Evolutionary conservation across 495 filamentous ascomycete genomes (phyloP).

Genomic region (Aspergillus cavernicola): DNA sequence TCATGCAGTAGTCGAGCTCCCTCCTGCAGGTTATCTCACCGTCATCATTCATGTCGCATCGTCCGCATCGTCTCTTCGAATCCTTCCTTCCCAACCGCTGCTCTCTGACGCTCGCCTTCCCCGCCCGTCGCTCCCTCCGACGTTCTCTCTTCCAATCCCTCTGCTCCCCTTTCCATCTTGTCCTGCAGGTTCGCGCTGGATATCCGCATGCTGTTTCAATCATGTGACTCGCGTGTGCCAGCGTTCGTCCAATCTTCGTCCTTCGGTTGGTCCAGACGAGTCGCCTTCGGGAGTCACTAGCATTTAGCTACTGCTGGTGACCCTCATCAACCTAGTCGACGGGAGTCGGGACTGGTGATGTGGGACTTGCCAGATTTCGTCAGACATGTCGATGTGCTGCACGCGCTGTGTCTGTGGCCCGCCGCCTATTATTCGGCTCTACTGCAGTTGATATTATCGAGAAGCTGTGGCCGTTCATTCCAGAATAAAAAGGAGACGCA

Average conservation of each 20-base stretch:
- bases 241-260: conserved; percentile 20
- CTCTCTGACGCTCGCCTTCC: conserved; percentile 8
- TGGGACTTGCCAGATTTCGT: conserved; percentile 26
- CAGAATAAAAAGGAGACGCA: conserved; percentile 5
- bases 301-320: conserved; percentile 13
- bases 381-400: conserved; percentile 25
- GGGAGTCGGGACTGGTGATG: conserved; percentile 18
- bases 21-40: conserved; percentile 18
- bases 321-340: conserved; percentile 17
- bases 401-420: conserved; percentile 20
- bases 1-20: too few relatives aligned
- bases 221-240: conserved; percentile 36
- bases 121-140: conserved; percentile 1
- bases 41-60: conserved; percentile 20
- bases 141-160: conserved; percentile 24
- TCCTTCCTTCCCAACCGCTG: conserved; percentile 4
- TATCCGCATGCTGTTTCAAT: conserved; percentile 37
- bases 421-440: conserved; percentile 9
- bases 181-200: conserved; percentile 39
- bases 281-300: conserved; percentile 7
- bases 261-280: conserved; percentile 15
- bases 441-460: conserved; percentile 16
- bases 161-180: conserved; percentile 12
- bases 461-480: not conserved
- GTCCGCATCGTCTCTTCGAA: not conserved